Evolutionary conservation across 495 filamentous ascomycete species (phyloP), one percentile per base, ranked within the genome.

Genomic region (Penicillium ochrochloron): DNA sequence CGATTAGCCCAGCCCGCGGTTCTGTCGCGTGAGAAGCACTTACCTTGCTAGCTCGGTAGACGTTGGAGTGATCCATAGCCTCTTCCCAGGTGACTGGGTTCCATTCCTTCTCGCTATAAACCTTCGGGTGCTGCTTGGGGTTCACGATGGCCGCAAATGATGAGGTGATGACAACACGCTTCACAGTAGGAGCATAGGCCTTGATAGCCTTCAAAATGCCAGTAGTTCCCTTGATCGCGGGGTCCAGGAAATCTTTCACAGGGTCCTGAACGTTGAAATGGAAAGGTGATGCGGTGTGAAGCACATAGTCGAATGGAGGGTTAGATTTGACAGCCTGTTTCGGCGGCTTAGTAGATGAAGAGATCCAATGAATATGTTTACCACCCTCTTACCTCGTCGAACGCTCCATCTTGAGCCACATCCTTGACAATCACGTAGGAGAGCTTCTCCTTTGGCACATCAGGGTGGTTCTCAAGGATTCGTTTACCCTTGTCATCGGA

Each of bases 231-330:
- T 89, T 90, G 64, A 96, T 83, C 0, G 93, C 93, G 0, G 93
- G 92, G 65, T 95, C 91, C 50, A 97, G 74, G 46, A 97, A 84
- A 50, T 97, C 90, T 64, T 87, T 95, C 65, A 92, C 81, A 9
- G 90, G 84, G 71, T 97, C 90, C 23, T 80, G 80, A 51, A 83
- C 81, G 17, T 86, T 86, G 79, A 85, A 90, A 73, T 94, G 91
- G 79, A 96, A 96, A 5, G 94, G 93, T 14, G 87, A 90, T 3
- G 94, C 93, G 1, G 92, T 96, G 76, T 98, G 94, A 53, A 97
- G 80, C 27, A 98, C 92, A 64, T 87, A 89, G 63, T 94, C 93
- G 63, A 97, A 88, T 3, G 88, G 90, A 1, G 91, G 90, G 54
- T 85, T 76, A 17, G 83, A 86, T 74, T 86, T 85, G 61, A 93